phyloP scores from a whole-genome alignment of 2,329 filamentous ascomycete species.

The Pseudopithomyces maydicus region DNA sequence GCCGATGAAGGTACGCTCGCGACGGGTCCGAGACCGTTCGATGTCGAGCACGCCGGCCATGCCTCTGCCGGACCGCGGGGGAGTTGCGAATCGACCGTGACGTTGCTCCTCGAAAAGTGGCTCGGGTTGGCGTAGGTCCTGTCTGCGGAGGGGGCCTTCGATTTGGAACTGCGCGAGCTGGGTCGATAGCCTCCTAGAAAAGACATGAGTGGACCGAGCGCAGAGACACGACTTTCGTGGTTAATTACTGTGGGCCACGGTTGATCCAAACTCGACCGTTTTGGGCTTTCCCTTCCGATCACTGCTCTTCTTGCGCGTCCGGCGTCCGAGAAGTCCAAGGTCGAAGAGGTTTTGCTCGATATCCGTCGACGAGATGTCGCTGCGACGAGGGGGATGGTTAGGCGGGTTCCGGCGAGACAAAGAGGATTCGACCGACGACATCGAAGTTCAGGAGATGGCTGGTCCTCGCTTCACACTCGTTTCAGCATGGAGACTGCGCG shows the following conservation, averaged over 20 bases:
- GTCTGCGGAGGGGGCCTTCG: slow-evolving; percentile 17
- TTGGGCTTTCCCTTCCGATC: slow-evolving; percentile 32
- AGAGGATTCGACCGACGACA: slow-evolving; percentile 41
- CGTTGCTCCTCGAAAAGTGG: slow-evolving; percentile 23
- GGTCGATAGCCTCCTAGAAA: slow-evolving; percentile 46
- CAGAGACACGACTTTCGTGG: slow-evolving; percentile 42
- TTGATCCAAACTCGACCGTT: slow-evolving; percentile 41
- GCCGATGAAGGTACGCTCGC: slow-evolving; percentile 94
- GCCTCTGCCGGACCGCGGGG: slow-evolving; percentile 43
- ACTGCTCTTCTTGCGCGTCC: slow-evolving; percentile 20
- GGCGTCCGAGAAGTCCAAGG: slow-evolving; percentile 38
- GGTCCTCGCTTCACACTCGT: slow-evolving; percentile 46
- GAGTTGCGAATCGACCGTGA: slow-evolving; percentile 33
- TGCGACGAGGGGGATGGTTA: slow-evolving; percentile 25
- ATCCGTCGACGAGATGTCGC: slow-evolving; percentile 20
- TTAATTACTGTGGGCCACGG: slow-evolving; percentile 24
- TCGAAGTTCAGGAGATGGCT: slow-evolving; percentile 37
- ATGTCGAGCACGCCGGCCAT: slow-evolving; percentile 73
- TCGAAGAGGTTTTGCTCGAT: slow-evolving; percentile 42
- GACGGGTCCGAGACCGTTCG: slow-evolving; percentile 77
- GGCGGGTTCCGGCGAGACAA: slow-evolving; percentile 35
- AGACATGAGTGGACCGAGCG: slow-evolving; percentile 48
- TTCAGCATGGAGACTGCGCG: slow-evolving; percentile 44
- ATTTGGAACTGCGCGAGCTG: slow-evolving; percentile 41
- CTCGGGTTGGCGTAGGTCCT: slow-evolving; percentile 14